Evolutionary conservation across 768 basidiomycete genomes (phyloP).

Genomic region (Coprinopsis strossmayeri): DNA sequence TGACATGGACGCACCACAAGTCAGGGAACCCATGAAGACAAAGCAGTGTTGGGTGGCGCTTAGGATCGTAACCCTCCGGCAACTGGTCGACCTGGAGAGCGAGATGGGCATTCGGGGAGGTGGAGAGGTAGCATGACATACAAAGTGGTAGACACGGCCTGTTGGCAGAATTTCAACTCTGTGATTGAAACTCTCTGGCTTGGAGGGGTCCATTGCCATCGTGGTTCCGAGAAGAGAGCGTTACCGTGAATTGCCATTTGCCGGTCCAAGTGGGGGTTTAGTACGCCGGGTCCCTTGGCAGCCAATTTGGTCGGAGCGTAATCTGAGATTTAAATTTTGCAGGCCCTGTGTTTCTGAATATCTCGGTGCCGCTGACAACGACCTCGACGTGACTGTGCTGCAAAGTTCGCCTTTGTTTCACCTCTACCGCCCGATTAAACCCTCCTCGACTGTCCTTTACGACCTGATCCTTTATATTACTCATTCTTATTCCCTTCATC

Average conservation of each 20-base stretch:
- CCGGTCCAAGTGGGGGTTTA: background rate
- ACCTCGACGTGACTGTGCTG: background rate
- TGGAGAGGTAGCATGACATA: constrained; percentile 20
- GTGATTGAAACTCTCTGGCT: constrained; percentile 47
- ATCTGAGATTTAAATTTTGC: constrained; percentile 12
- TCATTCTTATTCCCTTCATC: constrained; percentile 21
- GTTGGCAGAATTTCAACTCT: constrained; percentile 45
- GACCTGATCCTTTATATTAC: constrained; percentile 14
- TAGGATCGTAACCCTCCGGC: constrained; percentile 36
- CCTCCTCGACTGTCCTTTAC: constrained; percentile 15
- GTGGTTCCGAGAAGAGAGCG: background rate
- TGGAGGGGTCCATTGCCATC: constrained; percentile 31
- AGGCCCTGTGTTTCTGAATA: background rate
- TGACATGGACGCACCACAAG: constrained; percentile 26
- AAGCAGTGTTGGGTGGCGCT: constrained; percentile 46
- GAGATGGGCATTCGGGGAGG: background rate
- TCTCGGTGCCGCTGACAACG: constrained; percentile 10
- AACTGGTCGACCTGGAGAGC: constrained; percentile 45
- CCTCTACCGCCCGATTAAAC: constrained; percentile 1
- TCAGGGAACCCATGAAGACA: constrained; percentile 83
- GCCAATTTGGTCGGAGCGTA: background rate
- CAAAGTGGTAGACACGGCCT: constrained; percentile 61
- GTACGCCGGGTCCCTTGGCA: background rate
- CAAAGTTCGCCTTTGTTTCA: too few relatives aligned
- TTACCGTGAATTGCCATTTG: too few relatives aligned